phyloP scores from a whole-genome alignment of 2,329 filamentous ascomycete species.

The Aspergillus tanneri region DNA sequence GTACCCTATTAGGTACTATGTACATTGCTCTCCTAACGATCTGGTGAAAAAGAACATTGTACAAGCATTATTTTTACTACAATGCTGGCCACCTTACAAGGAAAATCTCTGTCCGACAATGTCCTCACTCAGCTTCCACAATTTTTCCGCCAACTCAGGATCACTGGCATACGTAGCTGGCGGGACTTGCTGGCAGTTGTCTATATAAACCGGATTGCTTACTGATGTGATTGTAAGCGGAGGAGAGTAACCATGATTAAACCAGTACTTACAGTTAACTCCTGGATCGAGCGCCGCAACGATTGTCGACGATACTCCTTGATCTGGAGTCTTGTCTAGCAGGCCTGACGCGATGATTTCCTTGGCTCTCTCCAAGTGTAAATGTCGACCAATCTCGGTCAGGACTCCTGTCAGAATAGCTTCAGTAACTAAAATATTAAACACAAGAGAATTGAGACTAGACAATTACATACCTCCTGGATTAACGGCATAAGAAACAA shows the following conservation, averaged over 20 bases:
- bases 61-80: no score
- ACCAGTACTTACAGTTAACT: background rate
- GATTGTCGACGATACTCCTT: background rate
- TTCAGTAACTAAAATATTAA: background rate
- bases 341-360: background rate
- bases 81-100: no score
- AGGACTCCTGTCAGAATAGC: background rate
- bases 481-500: background rate
- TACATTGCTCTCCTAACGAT: no score
- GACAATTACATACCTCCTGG: background rate
- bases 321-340: background rate
- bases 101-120: background rate
- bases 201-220: background rate
- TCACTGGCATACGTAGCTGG: background rate
- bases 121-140: background rate
- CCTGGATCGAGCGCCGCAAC: background rate
- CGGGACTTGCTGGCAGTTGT: background rate
- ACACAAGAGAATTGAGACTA: background rate
- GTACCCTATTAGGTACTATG: no score
- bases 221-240: background rate
- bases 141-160: background rate
- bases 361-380: background rate
- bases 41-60: no score
- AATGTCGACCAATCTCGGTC: background rate
- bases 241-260: background rate